Conservation (phyloP, 495 filamentous ascomycete genomes). For the Rhypophila decipiens region DNA sequence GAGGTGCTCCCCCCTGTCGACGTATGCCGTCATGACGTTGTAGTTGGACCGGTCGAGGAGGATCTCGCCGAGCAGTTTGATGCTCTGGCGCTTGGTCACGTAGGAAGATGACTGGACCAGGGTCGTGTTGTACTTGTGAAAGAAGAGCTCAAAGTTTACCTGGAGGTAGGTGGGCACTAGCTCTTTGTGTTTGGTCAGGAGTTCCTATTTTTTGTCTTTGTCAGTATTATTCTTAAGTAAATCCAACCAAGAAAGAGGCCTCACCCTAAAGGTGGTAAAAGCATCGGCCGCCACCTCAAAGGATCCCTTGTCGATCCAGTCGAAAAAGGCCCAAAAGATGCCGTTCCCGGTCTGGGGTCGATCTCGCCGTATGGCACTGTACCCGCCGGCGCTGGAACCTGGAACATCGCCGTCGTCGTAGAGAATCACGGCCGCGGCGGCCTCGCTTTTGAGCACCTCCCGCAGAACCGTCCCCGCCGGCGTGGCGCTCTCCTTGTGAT, state of each 20-base stretch:
- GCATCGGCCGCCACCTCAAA: constrained; percentile 98
- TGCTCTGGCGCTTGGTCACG: constrained; percentile 96
- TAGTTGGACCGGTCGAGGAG: constrained; percentile 93
- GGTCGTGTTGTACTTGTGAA: constrained; percentile 79
- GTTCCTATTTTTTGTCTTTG: constrained; percentile 52
- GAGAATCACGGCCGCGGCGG: constrained; percentile 79
- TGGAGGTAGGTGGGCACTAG: constrained; percentile 79
- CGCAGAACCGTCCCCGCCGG: constrained; percentile 85
- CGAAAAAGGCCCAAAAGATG: constrained; percentile 96
- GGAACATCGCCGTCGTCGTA: constrained; percentile 74
- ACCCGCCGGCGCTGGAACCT: constrained; percentile 44
- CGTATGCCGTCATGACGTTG: constrained; percentile 94
- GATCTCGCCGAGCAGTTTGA: constrained; percentile 93
- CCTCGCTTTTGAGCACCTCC: constrained; percentile 88
- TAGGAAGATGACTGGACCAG: constrained; percentile 90
- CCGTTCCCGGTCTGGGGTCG: constrained; percentile 64
- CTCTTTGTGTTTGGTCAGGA: constrained; percentile 88
- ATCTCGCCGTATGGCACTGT: constrained; percentile 62
- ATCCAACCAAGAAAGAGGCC: constrained; percentile 15
- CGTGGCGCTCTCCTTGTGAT: constrained; percentile 83
- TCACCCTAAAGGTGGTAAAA: constrained; percentile 91
- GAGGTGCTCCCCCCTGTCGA: constrained; percentile 88
- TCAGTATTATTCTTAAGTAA: constrained; percentile 3
- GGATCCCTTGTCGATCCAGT: constrained; percentile 88
- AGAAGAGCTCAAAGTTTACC: constrained; percentile 87